Base-by-base conservation (phyloP, 495 filamentous ascomycete species). In the Annulohypoxylon stygium region DNA sequence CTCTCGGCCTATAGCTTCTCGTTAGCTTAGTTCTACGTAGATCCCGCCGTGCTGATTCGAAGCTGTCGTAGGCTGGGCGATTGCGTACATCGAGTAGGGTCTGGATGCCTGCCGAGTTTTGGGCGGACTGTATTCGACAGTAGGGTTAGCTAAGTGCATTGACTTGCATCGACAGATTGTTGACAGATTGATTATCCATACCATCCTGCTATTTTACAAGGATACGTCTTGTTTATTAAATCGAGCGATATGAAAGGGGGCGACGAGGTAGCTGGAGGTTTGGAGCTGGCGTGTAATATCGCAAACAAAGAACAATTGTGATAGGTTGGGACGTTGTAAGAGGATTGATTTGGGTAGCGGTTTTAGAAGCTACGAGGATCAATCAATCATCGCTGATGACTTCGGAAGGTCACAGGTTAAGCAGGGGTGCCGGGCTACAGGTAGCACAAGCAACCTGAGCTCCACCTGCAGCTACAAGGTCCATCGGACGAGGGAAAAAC, bases 61-160 rank as follows among this genome's bases (percentile, higher is more conserved):
- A 5, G 55, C 26, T 30, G 11, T 18, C 14, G 18, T 57, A 59
- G n/a, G 66, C 36, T 54, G 62, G 55, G 47, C 50, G 67, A 51
- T 67, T 53, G 61, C 92, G 75, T 93, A 99, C 96, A 87, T 99
- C 97, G 83, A 99, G 94, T 69, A 99, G 91, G 78, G 95, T 98
- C 84, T 97, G 94, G 81, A 99, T 99, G 80, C 96, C 96, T 76
- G 92, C 90, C 76, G 95, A 97, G 86, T 98, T 98, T 88, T 98
- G 97, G 75, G 95, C 97, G 77, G 96, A 96, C 96, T 98, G 30
- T 62, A 39, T 64, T 68, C 0, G 47, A 61, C 59, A 66, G 57
- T n/a, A 59, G 65, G 10, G 68, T 79, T 74, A 77, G 77, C 69
- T 67, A 30, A 11, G 34, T 61, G 30, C 23, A 20, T 37, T 26